A percentile compares a stretch with the other conserved stretches of the same genome.
Evolutionary conservation across 306 rosid species (phyloP).

Genomic region (Trichosanthes cucumerina): DNA sequence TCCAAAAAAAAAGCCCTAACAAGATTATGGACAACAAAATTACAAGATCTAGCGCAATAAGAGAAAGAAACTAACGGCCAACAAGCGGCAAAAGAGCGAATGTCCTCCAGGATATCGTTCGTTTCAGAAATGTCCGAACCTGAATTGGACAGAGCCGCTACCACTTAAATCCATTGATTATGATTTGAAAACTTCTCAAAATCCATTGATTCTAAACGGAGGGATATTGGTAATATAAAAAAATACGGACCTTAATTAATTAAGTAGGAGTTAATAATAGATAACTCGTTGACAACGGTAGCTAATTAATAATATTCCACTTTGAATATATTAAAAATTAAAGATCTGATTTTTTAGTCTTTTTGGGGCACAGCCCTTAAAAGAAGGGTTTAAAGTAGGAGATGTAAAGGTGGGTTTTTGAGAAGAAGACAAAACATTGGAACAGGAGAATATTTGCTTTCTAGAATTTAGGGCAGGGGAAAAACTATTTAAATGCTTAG

Average conservation of each 20-base stretch:
- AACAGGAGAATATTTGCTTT: slow-evolving; percentile 62
- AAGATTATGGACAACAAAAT: too few relatives aligned
- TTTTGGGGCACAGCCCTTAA: slow-evolving; percentile 32
- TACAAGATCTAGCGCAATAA: too few relatives aligned
- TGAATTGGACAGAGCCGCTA: too few relatives aligned
- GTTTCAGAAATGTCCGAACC: too few relatives aligned
- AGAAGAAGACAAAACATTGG: slow-evolving; percentile 46
- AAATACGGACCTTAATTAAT: neutral
- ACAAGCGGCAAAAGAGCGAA: too few relatives aligned
- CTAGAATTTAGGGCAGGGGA: slow-evolving; percentile 28
- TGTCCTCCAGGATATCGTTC: too few relatives aligned
- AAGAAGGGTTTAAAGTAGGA: slow-evolving; percentile 38
- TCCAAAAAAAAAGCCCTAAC: too few relatives aligned
- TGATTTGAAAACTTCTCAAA: too few relatives aligned
- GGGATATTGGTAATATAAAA: too few relatives aligned
- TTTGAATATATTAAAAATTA: neutral
- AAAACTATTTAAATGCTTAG: slow-evolving; percentile 22
- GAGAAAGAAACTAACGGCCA: too few relatives aligned
- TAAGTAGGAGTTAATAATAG: neutral
- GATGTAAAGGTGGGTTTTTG: slow-evolving; percentile 28
- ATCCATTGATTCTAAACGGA: too few relatives aligned
- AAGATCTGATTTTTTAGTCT: slow-evolving; percentile 13
- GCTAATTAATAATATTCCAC: neutral
- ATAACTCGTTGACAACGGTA: neutral
- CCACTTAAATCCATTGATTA: too few relatives aligned